Evolutionary conservation across 148 eudicot genomes (phyloP).

Genomic region (Amaranthus cruentus): DNA sequence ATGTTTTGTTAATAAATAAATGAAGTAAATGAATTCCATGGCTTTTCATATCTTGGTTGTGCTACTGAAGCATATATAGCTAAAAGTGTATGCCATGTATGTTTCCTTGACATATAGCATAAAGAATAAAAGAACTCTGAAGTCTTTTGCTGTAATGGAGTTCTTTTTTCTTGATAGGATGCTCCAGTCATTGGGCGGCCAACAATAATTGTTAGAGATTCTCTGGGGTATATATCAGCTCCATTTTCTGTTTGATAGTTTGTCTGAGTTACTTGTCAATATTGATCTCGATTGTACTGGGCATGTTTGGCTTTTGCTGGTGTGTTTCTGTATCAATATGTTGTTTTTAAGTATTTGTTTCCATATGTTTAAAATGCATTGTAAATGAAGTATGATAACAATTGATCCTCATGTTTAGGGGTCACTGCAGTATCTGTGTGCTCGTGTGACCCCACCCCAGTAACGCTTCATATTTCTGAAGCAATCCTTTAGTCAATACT

Average conservation of each 20-base stretch:
- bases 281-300: neutral
- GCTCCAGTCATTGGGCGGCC: slow-evolving; percentile 77
- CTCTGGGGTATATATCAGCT: slow-evolving; percentile 22
- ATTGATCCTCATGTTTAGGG: no score
- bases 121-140: neutral
- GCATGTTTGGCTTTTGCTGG: neutral
- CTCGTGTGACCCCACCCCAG: no score
- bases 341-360: no score
- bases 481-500: no score
- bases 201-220: slow-evolving; percentile 41
- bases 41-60: no score
- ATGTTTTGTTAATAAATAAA: no score
- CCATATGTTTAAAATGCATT: no score
- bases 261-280: slow-evolving; percentile 2
- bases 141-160: neutral
- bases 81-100: neutral
- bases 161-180: slow-evolving; percentile 42
- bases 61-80: neutral
- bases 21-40: no score
- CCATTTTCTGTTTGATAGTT: slow-evolving; percentile 3
- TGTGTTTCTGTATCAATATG: no score
- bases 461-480: no score
- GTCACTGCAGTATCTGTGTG: no score
- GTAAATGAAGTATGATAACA: no score
- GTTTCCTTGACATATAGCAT: neutral